Evolutionary conservation across 257 asterid genomes (phyloP).

Genomic region (Scutellaria galericulata): DNA sequence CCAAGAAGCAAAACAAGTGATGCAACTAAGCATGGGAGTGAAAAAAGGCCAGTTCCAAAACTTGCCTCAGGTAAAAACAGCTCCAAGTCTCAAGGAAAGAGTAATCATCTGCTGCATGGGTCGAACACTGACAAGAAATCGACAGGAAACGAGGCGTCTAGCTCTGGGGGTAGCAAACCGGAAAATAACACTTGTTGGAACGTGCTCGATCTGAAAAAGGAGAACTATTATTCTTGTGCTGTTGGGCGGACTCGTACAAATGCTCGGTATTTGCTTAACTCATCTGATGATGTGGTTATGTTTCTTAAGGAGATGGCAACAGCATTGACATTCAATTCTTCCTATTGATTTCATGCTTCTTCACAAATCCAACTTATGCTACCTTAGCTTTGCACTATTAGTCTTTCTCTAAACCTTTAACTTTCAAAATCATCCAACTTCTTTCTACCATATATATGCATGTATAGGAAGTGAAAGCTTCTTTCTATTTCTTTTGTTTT

Average conservation of each 20-base stretch:
- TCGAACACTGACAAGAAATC: constrained; percentile 23
- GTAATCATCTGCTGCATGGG: not conserved
- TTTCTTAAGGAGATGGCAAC: constrained; percentile 53
- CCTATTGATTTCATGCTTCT: not conserved
- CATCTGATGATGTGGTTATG: constrained; percentile 58
- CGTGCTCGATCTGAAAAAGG: constrained; percentile 86
- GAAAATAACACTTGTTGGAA: constrained; percentile 26
- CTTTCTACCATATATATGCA: not conserved
- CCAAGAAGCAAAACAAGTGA: constrained; percentile 51
- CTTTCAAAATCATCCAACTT: not conserved
- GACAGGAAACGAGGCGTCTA: not conserved
- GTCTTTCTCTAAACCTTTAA: not conserved
- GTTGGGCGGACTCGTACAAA: constrained; percentile 81
- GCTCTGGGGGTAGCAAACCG: constrained; percentile 26
- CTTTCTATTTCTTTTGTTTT: not conserved
- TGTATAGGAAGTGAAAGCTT: constrained; percentile 1
- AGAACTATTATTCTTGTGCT: constrained; percentile 90
- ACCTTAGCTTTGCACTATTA: no score
- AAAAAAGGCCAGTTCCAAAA: constrained; percentile 21
- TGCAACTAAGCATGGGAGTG: not conserved
- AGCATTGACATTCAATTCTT: constrained; percentile 35
- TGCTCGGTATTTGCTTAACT: constrained; percentile 71
- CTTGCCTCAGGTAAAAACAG: constrained; percentile 18
- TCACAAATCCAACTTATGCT: no score
- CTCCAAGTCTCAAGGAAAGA: constrained; percentile 16